Base-by-base conservation (phyloP, 805 yeast species). In the Ogataea nonfermentans region DNA sequence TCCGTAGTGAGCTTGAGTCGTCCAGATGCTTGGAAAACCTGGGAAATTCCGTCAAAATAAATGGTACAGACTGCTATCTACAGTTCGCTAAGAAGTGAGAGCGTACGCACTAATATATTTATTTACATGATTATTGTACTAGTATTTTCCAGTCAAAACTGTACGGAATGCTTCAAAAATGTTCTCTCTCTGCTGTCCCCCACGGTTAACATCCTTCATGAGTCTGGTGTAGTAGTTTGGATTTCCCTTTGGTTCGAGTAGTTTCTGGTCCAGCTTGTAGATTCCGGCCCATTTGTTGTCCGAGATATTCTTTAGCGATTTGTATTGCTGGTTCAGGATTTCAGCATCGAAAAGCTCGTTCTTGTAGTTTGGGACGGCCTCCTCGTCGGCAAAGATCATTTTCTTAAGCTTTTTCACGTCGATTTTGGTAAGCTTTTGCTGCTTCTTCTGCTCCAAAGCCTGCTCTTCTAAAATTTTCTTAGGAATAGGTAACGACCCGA, bases 241-340 rank as follows among this genome's bases (percentile, higher is more conserved):
- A 61, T 87, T 85, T 2, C 96, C 96, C 53, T 81, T 80, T n/a
- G 97, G 97, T 49, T 62, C 70, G 53, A 77, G 62, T 48, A 89
- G 62, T 56, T 83, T 83, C 30, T 78, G 83, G 40, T 80, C 80
- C 24, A 79, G 72, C 45, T 73, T 68, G 57, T 84, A 85, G 54
- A 78, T 78, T 43, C 74, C 73, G 52, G 68, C 71, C 67, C 80
- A 80, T 53, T 80, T 79, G 56, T 80, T 81, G 40, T 71, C 73
- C 41, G 72, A 71, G 42, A 83, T 61, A 48, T 73, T 76, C 32
- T 79, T 67, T 38, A 83, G 59, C 3, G 90, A 73, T 37, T 66
- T 65, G 45, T 74, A 74, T 58, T 84, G 91, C 40, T 72, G 74
- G 10, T 61, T 57, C 7, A 76, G 48, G 24, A 70, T 62, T 11